These are phyloP conservation scores for Fusarium proliferatum DNA, from an alignment of 2,329 filamentous ascomycete genomes.

Conservation along the genomic window DNA sequence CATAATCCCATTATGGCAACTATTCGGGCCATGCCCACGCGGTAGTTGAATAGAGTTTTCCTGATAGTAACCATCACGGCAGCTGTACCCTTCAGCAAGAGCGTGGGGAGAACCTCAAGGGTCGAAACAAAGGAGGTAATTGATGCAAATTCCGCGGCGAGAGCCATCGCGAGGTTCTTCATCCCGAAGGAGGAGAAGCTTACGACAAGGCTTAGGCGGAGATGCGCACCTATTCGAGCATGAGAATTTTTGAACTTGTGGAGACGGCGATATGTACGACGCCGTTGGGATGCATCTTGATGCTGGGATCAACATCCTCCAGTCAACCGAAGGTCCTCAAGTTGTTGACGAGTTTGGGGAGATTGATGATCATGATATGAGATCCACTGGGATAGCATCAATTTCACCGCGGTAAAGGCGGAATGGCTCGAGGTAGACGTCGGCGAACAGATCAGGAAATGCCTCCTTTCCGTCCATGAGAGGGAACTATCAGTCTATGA, in stretches of 20 bases:
- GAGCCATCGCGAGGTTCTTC: neutral
- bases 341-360: rapidly evolving
- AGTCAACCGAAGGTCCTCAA: rapidly evolving
- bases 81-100: no score
- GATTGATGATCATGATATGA: rapidly evolving
- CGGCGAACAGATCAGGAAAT: neutral
- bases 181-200: neutral
- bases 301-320: neutral
- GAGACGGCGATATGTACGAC: neutral
- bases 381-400: no score
- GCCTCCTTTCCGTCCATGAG: neutral
- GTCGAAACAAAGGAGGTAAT: neutral
- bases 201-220: neutral
- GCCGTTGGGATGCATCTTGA: neutral
- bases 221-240: neutral
- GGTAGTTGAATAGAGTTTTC: neutral
- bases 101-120: neutral
- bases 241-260: no score
- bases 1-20: neutral
- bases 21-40: neutral
- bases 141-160: neutral
- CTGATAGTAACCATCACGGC: neutral
- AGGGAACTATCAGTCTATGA: neutral
- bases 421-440: neutral
- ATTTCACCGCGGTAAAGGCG: neutral